Evolutionary conservation across 257 asterid genomes (phyloP).

Genomic region (Scutellaria barbata): DNA sequence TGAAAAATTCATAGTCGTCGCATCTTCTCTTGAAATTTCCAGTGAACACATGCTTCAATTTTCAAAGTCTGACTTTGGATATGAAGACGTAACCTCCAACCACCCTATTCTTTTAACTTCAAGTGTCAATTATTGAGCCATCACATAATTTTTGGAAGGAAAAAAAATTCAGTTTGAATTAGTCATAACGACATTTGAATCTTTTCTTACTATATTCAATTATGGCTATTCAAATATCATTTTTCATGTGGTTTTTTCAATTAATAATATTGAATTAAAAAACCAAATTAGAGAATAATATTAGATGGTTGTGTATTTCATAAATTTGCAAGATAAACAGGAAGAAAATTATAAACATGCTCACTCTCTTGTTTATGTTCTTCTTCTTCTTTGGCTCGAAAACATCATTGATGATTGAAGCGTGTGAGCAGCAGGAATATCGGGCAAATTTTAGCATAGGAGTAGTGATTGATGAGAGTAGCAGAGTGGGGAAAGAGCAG

Average conservation of each 20-base stretch:
- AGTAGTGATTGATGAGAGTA: constrained; percentile 46
- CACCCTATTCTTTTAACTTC: background rate
- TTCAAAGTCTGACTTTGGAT: background rate
- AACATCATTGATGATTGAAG: background rate
- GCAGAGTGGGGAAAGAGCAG: constrained; percentile 61
- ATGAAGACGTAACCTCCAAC: constrained; percentile 10
- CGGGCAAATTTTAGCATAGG: constrained; percentile 37
- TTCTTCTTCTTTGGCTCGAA: background rate
- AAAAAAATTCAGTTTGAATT: constrained; percentile 20
- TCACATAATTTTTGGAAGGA: background rate
- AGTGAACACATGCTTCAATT: background rate
- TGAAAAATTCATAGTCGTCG: background rate
- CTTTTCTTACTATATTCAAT: background rate
- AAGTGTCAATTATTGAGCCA: background rate
- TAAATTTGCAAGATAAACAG: too few species aligned
- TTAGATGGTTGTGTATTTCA: too few species aligned
- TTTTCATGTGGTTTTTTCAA: too few species aligned
- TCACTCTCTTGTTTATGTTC: background rate
- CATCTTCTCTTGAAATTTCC: background rate
- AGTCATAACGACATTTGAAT: constrained; percentile 10
- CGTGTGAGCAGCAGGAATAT: background rate
- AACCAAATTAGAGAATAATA: too few species aligned
- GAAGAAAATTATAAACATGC: background rate
- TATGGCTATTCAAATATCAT: background rate
- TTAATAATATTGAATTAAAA: too few species aligned